Evolutionary conservation across 2,329 filamentous ascomycete genomes (phyloP).

Genomic region (Chaetomium sp.): DNA sequence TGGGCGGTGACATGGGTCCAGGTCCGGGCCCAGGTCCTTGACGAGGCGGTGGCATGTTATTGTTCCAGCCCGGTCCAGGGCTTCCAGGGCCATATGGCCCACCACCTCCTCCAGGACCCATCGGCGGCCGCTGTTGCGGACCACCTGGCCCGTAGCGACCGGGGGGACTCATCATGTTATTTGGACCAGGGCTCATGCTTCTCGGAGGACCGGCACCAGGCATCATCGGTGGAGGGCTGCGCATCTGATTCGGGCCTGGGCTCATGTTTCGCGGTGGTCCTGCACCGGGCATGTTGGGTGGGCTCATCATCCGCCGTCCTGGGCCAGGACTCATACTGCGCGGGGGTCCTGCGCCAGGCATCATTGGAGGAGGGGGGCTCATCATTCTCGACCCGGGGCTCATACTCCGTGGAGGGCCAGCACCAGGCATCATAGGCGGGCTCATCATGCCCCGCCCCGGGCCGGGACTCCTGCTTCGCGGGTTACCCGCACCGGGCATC

Average conservation of each 20-base stretch:
- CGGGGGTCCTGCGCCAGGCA: slow-evolving; percentile 14
- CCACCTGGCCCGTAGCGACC: slow-evolving; percentile 12
- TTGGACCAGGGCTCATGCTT: background rate
- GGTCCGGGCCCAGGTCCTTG: slow-evolving; percentile 6
- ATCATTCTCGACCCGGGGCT: slow-evolving; percentile 21
- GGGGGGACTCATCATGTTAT: background rate
- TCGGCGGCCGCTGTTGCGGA: slow-evolving; percentile 18
- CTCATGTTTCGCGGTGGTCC: slow-evolving; percentile 15
- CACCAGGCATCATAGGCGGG: slow-evolving; percentile 11
- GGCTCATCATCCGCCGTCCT: slow-evolving; percentile 4
- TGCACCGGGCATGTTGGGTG: slow-evolving; percentile 11
- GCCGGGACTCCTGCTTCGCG: too few relatives aligned
- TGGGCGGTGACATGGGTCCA: slow-evolving; percentile 16
- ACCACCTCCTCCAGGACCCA: slow-evolving; percentile 16
- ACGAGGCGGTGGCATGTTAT: slow-evolving; percentile 16
- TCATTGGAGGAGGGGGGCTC: slow-evolving; percentile 21
- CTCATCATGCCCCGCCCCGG: too few relatives aligned
- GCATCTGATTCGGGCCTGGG: slow-evolving; percentile 15
- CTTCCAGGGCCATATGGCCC: slow-evolving; percentile 12
- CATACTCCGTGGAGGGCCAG: slow-evolving; percentile 17
- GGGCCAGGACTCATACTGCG: slow-evolving; percentile 22
- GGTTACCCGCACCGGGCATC: too few relatives aligned
- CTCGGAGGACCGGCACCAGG: background rate
- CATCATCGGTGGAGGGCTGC: background rate
- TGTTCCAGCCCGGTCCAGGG: slow-evolving; percentile 12